Base-by-base conservation (phyloP, 441 rosid species). In the Daphne laureola region DNA sequence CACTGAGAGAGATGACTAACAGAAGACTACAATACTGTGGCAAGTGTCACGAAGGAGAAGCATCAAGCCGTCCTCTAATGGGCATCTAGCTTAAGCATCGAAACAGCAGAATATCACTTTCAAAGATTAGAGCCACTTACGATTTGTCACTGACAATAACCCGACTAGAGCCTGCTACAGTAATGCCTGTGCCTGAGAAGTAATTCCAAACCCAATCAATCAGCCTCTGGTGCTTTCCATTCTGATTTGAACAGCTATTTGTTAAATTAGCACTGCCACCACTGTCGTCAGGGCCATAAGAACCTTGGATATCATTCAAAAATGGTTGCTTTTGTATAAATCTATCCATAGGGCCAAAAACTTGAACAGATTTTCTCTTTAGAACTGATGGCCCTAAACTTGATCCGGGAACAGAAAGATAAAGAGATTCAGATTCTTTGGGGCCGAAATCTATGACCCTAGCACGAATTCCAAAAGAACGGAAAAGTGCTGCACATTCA, bases 151-250 rank as follows among this genome's bases (percentile, higher is more conserved):
- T 84, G 49, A 75, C 61, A 46, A 67, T 69, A 69, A 87, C 80
- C 46, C 49, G 69, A 0, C 62, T 38, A 25, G 47, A 47, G 25
- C 64, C 54, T 51, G 69, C 54, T 55, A 70, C 36, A 11, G 55
- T 63, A 17, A 60, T 66, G 43, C 67, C 71, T 55, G 67, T 69
- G 44, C 72, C 80, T 14, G 84, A 73, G 67, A 84, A 87, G 65
- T 87, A 87, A 74, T 72, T 79, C 93, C 93, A 82, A 49, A 84
- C 86, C 96, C 96, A 87, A n/a, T 78, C 87, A 65, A 79, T 67
- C 26, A 87, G 81, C 65, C 71, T 64, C 53, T 67, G 78, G 67
- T 58, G 75, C 52, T 81, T 61, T 58, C 67, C 53, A 47, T 51
- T 56, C 43, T 64, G 69, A 44, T 59, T 60, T 51, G 61, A 54